Evolutionary conservation across 2,329 filamentous ascomycete species (phyloP), one percentile per base, ranked within the genome.

Genomic region (Trichophyton benhamiae): DNA sequence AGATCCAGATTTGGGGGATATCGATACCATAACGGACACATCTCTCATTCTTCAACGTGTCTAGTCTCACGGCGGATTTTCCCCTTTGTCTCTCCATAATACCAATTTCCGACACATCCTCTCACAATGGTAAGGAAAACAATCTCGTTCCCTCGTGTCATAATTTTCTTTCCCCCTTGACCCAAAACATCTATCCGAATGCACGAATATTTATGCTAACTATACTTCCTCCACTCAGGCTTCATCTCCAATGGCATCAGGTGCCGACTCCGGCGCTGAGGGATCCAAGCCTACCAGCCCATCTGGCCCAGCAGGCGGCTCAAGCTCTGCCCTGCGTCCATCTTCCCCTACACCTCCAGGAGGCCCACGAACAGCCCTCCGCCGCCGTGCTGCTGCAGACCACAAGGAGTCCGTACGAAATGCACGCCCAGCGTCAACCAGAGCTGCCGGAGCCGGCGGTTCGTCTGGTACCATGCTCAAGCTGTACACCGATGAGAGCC

Each of bases 381-480:
- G 94, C 76, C 87, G 94, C 75, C 90, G 94, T 74, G 92, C 94
- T 49, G 94, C 94, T 33, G 92, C 92, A 70, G 94, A 97, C 76
- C 89, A 96, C 79, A 96, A 96, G 78, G 94, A 97, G 79, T 94
- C 95, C 79, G 85, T 92, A 69, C 91, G 92, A 72, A 99, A 95
- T 87, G 88, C 85, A 67, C 83, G 94, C 68, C 94, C 94, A 58
- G 89, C 87, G 75, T 95, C 89, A 79, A 99, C 94, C 67, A 85
- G 94, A 70, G 86, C 92, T 44, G 94, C 94, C 38, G 94, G 94
- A 69, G 94, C 94, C 17, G 94, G 94, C 68, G 94, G 94, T 67
- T 96, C 91, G 74, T 95, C 88, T 76, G 95, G 90, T 79, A 99
- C 94, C 60, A 99, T 99, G 94, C 82, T 99, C 80, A 92, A 91